phyloP scores from a whole-genome alignment of 306 rosid genomes.

The Arachis stenosperma region DNA sequence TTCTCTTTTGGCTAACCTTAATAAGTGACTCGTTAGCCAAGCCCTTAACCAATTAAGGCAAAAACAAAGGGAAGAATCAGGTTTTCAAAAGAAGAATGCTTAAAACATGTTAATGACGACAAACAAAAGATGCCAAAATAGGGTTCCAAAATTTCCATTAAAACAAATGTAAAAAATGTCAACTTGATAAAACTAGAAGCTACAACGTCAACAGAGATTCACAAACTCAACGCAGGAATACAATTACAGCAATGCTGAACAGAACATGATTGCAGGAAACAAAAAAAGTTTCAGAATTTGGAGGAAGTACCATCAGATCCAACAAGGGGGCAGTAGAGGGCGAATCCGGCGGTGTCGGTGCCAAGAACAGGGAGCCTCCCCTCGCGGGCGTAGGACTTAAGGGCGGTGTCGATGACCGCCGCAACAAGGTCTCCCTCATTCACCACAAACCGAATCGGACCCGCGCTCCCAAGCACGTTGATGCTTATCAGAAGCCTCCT shows the following conservation, averaged over 20 bases:
- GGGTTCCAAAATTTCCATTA: background rate
- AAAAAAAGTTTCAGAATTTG: background rate
- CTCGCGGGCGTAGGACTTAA: conserved; percentile 91
- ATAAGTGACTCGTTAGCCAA: too few relatives aligned
- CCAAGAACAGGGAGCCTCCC: conserved; percentile 89
- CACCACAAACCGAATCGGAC: conserved; percentile 92
- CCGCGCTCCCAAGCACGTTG: conserved; percentile 88
- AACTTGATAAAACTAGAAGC: background rate
- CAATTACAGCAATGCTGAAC: background rate
- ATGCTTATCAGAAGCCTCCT: conserved; percentile 76
- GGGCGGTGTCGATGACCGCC: conserved; percentile 76
- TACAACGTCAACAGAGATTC: background rate
- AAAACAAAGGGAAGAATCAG: too few relatives aligned
- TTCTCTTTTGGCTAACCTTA: too few relatives aligned
- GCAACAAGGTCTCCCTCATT: conserved; percentile 71
- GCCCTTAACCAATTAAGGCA: too few relatives aligned
- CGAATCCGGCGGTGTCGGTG: conserved; percentile 53
- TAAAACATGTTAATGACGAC: background rate
- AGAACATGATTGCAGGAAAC: background rate
- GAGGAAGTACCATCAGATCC: conserved; percentile 69
- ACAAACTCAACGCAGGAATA: too few relatives aligned
- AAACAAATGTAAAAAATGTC: background rate
- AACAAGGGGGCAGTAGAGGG: conserved; percentile 68
- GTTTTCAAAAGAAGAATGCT: too few relatives aligned
- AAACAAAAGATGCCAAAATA: background rate